Conservation (phyloP, 805 yeast genomes). For the Sugiyamaella valdiviana region DNA sequence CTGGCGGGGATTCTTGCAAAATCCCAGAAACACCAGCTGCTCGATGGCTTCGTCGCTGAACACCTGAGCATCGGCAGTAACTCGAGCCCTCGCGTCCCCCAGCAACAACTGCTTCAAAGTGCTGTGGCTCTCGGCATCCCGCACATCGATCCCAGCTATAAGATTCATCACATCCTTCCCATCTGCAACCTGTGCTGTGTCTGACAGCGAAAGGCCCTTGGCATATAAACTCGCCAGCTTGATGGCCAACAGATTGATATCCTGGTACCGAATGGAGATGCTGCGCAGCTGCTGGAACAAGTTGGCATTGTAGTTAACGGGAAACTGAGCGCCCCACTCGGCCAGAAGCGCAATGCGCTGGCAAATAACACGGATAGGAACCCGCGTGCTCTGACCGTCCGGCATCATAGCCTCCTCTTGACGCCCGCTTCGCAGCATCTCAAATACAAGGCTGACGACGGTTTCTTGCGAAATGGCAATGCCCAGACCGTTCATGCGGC, state of each 20-base stretch:
- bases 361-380: background rate
- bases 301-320: background rate
- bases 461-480: background rate
- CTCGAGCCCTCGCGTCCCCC: background rate
- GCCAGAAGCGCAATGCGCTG: background rate
- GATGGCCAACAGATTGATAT: background rate
- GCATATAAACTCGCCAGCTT: background rate
- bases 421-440: background rate
- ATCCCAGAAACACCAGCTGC: background rate
- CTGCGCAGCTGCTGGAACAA: background rate
- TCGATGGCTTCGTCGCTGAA: constrained; percentile 1
- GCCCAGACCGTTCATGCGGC: background rate
- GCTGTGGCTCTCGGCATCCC: too few relatives aligned
- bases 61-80: background rate
- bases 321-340: background rate
- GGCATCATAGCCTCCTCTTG: background rate
- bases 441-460: background rate
- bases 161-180: background rate
- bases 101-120: background rate
- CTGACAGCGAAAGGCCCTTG: background rate
- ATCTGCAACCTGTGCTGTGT: too few relatives aligned
- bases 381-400: background rate
- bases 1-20: background rate
- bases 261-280: background rate
- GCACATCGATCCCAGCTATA: too few relatives aligned